Base-by-base conservation (phyloP, 2,329 filamentous ascomycete genomes). In the Macrophomina phaseolina region DNA sequence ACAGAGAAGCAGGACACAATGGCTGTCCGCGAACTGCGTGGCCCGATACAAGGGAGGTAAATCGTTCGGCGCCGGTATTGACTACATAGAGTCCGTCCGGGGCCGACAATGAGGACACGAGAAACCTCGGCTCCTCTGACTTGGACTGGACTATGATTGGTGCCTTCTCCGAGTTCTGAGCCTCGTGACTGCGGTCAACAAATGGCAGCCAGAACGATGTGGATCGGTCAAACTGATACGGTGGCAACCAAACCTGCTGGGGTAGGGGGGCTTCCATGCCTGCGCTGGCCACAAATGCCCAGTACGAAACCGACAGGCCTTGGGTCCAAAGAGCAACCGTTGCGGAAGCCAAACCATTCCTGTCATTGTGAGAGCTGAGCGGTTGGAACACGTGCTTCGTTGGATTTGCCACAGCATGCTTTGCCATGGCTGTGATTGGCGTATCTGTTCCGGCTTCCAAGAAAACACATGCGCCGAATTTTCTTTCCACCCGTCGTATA, bases 371-470 rank as follows among this genome's bases (percentile, higher is more conserved):
- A 12, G 28, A n/a, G 51, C 8, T 16, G n/a, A 55, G 28, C 51
- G 28, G 7, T 28, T 64, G 66, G 32, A 67, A 67, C 34, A 16
- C 28, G 32, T 67, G 58, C 4, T 5, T 14, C 9, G 7, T 14
- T 1, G 42, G 14, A 14, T 30, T 5, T 30, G 38, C 42, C 30
- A 63, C 4, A 4, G 65, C 64, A n/a, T 61, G 7, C 18, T 45
- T 55, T n/a, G 55, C 56, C 64, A 69, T 67, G 34, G 64, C 12
- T 8, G 69, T 68, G n/a, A 68, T 65, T 12, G 65, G 34, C 5
- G 70, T 60, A 23, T 58, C 67, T 14, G 70, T 68, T 2, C 78
- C 78, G 8, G 77, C 77, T 61, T 80, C 78, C 6, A 80, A 68
- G 71, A 72, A 80, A 12, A 73, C 67, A 36, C 70, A 72, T 1